phyloP scores from a whole-genome alignment of 2,329 filamentous ascomycete genomes.

The Diplodia scrobiculata region DNA sequence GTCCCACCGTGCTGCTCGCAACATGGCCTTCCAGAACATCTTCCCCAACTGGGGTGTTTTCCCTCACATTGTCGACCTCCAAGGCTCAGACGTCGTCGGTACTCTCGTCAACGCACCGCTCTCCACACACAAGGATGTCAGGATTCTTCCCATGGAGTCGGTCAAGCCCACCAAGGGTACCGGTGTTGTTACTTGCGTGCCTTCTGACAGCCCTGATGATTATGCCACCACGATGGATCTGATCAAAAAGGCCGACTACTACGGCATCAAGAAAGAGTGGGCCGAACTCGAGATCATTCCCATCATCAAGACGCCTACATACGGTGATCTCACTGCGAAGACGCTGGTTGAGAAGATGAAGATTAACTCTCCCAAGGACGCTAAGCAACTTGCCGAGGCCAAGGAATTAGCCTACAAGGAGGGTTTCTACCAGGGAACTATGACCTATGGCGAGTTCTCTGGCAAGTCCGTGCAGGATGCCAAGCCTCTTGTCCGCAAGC shows the following conservation, averaged over 20 bases:
- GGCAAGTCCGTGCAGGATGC: conserved; percentile 83
- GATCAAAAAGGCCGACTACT: conserved; percentile 92
- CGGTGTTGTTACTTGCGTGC: conserved; percentile 92
- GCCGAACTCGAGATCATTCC: conserved; percentile 85
- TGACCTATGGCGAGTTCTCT: conserved; percentile 84
- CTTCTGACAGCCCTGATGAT: conserved; percentile 94
- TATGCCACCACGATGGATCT: conserved; percentile 87
- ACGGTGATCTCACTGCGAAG: conserved; percentile 81
- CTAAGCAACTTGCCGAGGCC: conserved; percentile 84
- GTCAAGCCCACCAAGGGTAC: conserved; percentile 93
- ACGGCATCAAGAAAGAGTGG: conserved; percentile 96
- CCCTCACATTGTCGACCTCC: conserved; percentile 72
- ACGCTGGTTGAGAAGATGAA: conserved; percentile 88
- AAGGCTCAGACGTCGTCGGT: conserved; percentile 79
- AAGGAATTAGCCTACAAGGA: conserved; percentile 98
- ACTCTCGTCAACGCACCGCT: conserved; percentile 88
- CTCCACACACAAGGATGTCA: conserved; percentile 75
- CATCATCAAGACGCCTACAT: conserved; percentile 74
- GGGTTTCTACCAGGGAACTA: conserved; percentile 91
- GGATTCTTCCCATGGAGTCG: conserved; percentile 92
- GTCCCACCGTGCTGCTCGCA: conserved; percentile 80
- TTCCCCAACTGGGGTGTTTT: conserved; percentile 76
- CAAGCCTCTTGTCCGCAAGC: conserved; percentile 79
- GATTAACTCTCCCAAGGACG: conserved; percentile 94
- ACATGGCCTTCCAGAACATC: conserved; percentile 93